Conservation (phyloP, 2,329 filamentous ascomycete species). For the Escovopsis sp. region DNA sequence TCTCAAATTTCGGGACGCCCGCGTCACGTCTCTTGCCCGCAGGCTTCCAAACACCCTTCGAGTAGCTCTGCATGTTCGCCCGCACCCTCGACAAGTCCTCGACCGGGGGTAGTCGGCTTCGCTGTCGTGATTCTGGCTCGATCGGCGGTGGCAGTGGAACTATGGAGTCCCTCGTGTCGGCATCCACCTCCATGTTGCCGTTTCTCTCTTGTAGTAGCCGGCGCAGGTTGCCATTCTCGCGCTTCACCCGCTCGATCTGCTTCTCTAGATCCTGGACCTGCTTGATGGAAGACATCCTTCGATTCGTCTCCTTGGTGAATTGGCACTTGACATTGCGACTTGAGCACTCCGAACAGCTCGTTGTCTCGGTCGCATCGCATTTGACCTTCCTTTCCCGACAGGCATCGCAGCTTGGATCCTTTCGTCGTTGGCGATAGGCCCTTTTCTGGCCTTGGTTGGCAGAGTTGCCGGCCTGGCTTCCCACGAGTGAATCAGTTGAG, state of each 20-base stretch:
- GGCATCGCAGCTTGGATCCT: conserved; percentile 95
- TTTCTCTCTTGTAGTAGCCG: conserved; percentile 42
- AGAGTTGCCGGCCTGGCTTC: conserved; percentile 36
- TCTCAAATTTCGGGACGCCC: conserved; percentile 32
- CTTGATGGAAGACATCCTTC: conserved; percentile 98
- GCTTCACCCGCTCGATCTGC: conserved; percentile 65
- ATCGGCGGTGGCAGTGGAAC: conserved; percentile 45
- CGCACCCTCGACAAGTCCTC: conserved; percentile 59
- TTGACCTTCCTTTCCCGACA: conserved; percentile 75
- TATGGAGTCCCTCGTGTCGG: conserved; percentile 29
- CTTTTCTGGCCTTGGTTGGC: conserved; percentile 60
- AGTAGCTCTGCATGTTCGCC: conserved; percentile 55
- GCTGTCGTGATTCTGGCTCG: conserved; percentile 48
- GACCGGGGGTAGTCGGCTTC: conserved; percentile 42
- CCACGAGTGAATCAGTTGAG: conserved; percentile 41
- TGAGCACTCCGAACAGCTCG: conserved; percentile 92
- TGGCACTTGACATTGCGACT: conserved; percentile 95
- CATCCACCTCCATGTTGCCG: conserved; percentile 33
- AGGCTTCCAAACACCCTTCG: conserved; percentile 65
- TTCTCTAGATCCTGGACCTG: conserved; percentile 95
- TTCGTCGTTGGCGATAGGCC: conserved; percentile 85
- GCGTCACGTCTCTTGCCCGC: conserved; percentile 51
- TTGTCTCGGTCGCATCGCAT: conserved; percentile 93
- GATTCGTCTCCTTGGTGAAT: conserved; percentile 97
- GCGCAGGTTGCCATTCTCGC: conserved; percentile 62